Evolutionary conservation across 2,329 filamentous ascomycete genomes (phyloP), one percentile per base, ranked within the genome.

Genomic region (Scorias spongiosa): DNA sequence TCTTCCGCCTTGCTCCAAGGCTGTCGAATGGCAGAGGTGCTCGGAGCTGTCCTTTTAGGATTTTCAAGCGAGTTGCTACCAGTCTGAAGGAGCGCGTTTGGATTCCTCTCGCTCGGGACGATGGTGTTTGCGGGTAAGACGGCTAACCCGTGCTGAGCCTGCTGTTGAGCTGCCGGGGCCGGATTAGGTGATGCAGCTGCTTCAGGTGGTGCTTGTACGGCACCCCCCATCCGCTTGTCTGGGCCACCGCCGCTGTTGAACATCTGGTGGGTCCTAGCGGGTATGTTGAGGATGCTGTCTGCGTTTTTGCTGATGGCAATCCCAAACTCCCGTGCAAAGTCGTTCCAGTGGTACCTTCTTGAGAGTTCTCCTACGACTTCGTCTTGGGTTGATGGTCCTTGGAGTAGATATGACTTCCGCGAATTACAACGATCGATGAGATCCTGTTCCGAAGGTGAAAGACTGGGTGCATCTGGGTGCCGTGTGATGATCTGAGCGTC

Each of bases 1-100:
- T 94, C 87, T 63, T 94, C 87, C 49, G 91, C 84, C 3, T 82
- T 79, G 1, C 81, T 85, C 87, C 87, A 94, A 0, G 87, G 85
- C 26, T 87, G 75, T 29, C 87, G 58, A 10, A 55, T 51, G 5
- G 53, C 54, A 9, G 50, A 50, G 12, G 47, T 43, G 51, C 11
- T 29, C 2, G 20, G 40, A 10, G 40, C 14, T 14, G 20, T 11
- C 11, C n/a, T 34, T 36, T 36, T 42, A 15, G 12, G 11, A 9
- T 3, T 4, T 12, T 36, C 32, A 12, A 12, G 12, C 9, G 11
- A 15, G 15, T 5, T 15, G 15, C 15, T 36, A 15, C 32, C 32
- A 12, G 32, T 9, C 32, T 36, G 32, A 36, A 5, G 32, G 11
- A 4, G 15, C 5, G 12, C 32, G 32, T 12, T 15, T 12, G 32